phyloP scores from a whole-genome alignment of 2,329 filamentous ascomycete genomes.

The Cucurbitaria berberidis region DNA sequence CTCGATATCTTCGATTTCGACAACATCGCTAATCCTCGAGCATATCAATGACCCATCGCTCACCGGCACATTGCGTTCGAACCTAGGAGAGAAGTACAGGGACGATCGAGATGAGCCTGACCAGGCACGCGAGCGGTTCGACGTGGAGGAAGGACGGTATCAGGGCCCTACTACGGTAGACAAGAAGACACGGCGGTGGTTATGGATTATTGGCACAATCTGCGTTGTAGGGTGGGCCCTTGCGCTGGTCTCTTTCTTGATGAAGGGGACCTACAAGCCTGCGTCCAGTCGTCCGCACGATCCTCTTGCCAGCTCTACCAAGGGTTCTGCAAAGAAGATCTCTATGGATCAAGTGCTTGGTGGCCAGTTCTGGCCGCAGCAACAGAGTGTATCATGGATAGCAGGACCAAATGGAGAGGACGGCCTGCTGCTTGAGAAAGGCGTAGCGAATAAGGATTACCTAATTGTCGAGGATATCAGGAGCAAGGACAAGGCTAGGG shows the following conservation, averaged over 20 bases:
- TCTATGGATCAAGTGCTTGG: conserved; percentile 73
- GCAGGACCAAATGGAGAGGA: conserved; percentile 77
- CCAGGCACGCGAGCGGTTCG: conserved; percentile 57
- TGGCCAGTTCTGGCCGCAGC: conserved; percentile 69
- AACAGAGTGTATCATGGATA: conserved; percentile 77
- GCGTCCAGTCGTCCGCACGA: conserved; percentile 70
- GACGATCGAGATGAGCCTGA: conserved; percentile 51
- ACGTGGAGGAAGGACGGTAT: conserved; percentile 58
- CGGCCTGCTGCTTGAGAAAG: conserved; percentile 80
- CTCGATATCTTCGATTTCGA: conserved; percentile 79
- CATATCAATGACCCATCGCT: conserved; percentile 66
- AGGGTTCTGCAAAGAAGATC: conserved; percentile 73
- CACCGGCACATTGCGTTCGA: conserved; percentile 37
- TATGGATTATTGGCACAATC: conserved; percentile 66
- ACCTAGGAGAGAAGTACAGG: conserved; percentile 45
- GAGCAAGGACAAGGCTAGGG: conserved; percentile 50
- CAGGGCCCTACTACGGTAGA: conserved; percentile 64
- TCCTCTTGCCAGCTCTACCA: conserved; percentile 66
- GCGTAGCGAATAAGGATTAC: conserved; percentile 67
- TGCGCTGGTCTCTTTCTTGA: conserved; percentile 71
- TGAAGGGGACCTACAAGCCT: conserved; percentile 69
- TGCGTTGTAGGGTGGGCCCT: conserved; percentile 72
- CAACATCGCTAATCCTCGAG: conserved; percentile 82
- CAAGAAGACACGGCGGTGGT: conserved; percentile 65
- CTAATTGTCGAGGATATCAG: conserved; percentile 87